Evolutionary conservation across 768 basidiomycete genomes (phyloP).

Genomic region (Boletus rubroflammeus): DNA sequence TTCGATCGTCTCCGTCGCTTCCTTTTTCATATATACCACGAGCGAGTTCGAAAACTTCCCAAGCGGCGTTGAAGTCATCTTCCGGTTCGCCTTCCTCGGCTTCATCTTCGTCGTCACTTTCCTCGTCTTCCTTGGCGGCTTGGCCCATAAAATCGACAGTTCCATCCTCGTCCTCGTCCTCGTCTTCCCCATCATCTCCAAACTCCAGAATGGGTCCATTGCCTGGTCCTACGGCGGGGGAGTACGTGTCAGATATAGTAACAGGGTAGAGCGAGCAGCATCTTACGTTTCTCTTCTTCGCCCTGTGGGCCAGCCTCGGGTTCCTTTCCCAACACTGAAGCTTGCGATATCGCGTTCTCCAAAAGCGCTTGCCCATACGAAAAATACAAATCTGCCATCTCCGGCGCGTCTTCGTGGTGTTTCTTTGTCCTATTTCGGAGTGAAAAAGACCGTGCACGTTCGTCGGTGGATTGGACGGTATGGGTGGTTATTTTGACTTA

Average conservation of each 20-base stretch:
- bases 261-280: not conserved
- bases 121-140: slow-evolving; percentile 48
- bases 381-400: slow-evolving; percentile 85
- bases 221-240: slow-evolving; percentile 31
- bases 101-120: slow-evolving; percentile 50
- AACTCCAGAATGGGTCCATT: slow-evolving; percentile 71
- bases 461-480: not conserved
- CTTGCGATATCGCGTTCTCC: slow-evolving; percentile 87
- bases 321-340: slow-evolving; percentile 86
- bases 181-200: slow-evolving; percentile 72
- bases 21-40: slow-evolving; percentile 79
- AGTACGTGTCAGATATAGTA: not conserved
- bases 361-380: slow-evolving; percentile 90
- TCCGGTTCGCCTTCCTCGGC: slow-evolving; percentile 80
- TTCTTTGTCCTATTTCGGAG: slow-evolving; percentile 55
- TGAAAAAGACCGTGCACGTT: slow-evolving; percentile 12
- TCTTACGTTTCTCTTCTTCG: slow-evolving; percentile 39
- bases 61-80: slow-evolving; percentile 97
- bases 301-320: slow-evolving; percentile 46
- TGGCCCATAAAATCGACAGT: slow-evolving; percentile 65
- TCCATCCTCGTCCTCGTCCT: slow-evolving; percentile 54
- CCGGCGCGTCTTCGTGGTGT: slow-evolving; percentile 75
- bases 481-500: slow-evolving; percentile 41
- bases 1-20: slow-evolving; percentile 51
- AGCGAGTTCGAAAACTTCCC: slow-evolving; percentile 96